Percentiles rank a stretch among this genome's conserved stretches.
Conservation (phyloP, 2,329 filamentous ascomycete species). For the Sporothrix brunneoviolacea region DNA sequence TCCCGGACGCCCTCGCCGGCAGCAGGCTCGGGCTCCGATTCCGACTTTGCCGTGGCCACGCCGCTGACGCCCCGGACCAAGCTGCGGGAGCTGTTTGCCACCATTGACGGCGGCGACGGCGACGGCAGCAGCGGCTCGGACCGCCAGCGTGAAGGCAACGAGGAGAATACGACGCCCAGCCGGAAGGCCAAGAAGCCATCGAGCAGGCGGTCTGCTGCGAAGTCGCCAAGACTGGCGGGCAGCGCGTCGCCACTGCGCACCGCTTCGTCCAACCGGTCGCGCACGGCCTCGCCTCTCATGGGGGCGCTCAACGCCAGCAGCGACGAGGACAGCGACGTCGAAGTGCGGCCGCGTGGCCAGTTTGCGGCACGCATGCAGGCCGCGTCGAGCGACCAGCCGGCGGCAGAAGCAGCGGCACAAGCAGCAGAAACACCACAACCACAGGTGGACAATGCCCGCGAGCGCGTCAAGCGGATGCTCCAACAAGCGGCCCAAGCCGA, state of each 20-base stretch:
- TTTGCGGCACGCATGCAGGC: constrained; percentile 60
- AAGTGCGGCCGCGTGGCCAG: constrained; percentile 52
- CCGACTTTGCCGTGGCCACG: constrained; percentile 35
- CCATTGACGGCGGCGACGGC: constrained; percentile 15
- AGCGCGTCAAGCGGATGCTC: constrained; percentile 39
- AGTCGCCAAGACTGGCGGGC: not conserved
- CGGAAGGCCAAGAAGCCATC: constrained; percentile 1
- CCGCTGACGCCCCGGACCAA: constrained; percentile 49
- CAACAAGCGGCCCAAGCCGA: constrained; percentile 24
- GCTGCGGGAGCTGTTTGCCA: constrained; percentile 39
- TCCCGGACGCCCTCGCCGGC: constrained; percentile 24
- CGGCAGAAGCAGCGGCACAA: not conserved
- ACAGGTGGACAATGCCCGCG: constrained; percentile 29
- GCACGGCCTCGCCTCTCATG: not conserved
- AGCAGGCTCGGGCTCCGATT: constrained; percentile 38
- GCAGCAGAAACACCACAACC: constrained; percentile 18
- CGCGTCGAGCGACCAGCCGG: too few relatives aligned
- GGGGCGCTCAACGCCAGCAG: constrained; percentile 12
- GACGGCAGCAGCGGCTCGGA: constrained; percentile 9
- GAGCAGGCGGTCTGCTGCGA: not conserved
- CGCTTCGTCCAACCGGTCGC: not conserved
- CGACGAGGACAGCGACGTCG: constrained; percentile 39
- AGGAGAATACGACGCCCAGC: constrained; percentile 5
- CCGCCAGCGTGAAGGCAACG: constrained; percentile 10
- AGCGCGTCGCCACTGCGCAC: constrained; percentile 11